Evolutionary conservation across 1,139 yeast genomes (phyloP).

Genomic region (Debaryomyces robertsiae): DNA sequence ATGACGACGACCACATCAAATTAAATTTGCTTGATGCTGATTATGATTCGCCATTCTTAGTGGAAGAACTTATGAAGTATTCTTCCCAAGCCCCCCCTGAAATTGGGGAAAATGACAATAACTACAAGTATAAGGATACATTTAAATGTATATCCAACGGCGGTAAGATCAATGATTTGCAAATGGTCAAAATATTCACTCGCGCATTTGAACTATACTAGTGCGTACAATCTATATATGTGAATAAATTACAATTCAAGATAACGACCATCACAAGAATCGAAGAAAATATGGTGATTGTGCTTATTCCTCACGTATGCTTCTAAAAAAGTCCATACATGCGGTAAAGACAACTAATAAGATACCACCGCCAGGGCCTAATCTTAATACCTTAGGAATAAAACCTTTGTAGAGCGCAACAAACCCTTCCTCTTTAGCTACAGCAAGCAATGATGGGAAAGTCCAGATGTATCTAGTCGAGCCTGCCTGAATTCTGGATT

Average conservation of each 20-base stretch:
- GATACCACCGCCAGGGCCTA: slow-evolving; percentile 99
- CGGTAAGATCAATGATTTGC: slow-evolving; percentile 15
- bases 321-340: slow-evolving; percentile 91
- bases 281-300: neutral
- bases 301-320: slow-evolving; percentile 42
- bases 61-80: slow-evolving; percentile 23
- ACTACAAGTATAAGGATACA: slow-evolving; percentile 19
- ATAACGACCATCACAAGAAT: neutral
- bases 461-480: slow-evolving; percentile 91
- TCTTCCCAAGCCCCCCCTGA: slow-evolving; percentile 1
- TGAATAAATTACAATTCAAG: slow-evolving; percentile 2
- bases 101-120: neutral
- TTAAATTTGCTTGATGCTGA: slow-evolving; percentile 29
- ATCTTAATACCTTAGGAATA: slow-evolving; percentile 93
- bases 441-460: slow-evolving; percentile 72
- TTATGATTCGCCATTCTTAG: slow-evolving; percentile 34
- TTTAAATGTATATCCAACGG: slow-evolving; percentile 15
- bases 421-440: slow-evolving; percentile 88
- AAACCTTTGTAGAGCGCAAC: slow-evolving; percentile 90
- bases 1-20: slow-evolving; percentile 13
- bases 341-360: slow-evolving; percentile 92
- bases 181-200: slow-evolving; percentile 20
- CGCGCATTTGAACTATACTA: slow-evolving; percentile 10
- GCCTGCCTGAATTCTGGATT: slow-evolving; percentile 94
- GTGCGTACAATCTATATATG: slow-evolving; percentile 6